Base-by-base conservation (phyloP, 2,329 filamentous ascomycete species). In the Oidium heveae region DNA sequence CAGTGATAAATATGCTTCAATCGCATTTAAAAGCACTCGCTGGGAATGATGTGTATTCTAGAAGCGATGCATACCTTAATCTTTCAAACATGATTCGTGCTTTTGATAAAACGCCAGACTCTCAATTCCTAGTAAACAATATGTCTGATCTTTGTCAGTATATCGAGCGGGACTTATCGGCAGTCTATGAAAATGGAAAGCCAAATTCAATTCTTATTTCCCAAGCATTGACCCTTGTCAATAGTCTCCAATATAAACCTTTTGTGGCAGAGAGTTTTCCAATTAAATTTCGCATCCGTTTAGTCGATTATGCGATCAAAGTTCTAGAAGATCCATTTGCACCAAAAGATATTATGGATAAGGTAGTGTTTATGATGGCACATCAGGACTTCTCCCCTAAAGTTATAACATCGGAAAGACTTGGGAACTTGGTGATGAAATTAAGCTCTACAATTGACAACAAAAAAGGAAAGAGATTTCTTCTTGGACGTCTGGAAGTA, bases 61-160 rank as follows among this genome's bases (percentile, higher is more conserved):
- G 82, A 60, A 68, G 91, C 34, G 91, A 98, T 68, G 86, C 88
- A 52, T 96, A 98, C 63, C 79, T 81, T 64, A 83, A 83, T 62
- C 71, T 98, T 47, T 77, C 82, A 34, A 75, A 79, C 36, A 80
- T 82, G 4, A 71, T 95, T 61, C 84, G 86, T 65, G 76, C 82
- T 6, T 94, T 89, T 56, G 85, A 88, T 58, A 84, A 85, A 60
- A 69, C 93, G 15, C 87, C 87, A 0, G 82, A 91, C 59, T 71
- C 78, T 37, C 76, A 82, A 55, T 79, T 80, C 12, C 71, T 94
- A 55, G 75, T 79, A 56, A 76, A 77, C 53, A 93, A 91, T 66
- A 82, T 95, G 72, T 74, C 75, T 12, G 68, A 85, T 2, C 74
- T 96, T 56, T 78, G 79, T 59, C 82, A 86, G 57, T 94, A 87